Base-by-base conservation (phyloP, 345 rosid species). In the Noccaea bulbosa region DNA sequence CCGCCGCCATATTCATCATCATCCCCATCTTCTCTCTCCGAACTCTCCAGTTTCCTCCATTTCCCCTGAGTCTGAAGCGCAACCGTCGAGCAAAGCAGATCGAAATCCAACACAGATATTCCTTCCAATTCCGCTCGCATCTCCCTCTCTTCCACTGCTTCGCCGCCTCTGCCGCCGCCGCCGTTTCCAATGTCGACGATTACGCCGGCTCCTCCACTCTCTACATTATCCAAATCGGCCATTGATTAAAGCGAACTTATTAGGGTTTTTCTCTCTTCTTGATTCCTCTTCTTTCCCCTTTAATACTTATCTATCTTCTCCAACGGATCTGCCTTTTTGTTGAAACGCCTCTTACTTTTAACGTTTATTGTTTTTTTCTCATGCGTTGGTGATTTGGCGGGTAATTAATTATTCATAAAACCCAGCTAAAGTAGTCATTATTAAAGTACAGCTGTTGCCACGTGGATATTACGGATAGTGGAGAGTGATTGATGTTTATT, bases 31-130 rank as follows among this genome's bases (percentile, higher is more conserved):
- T 58, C 81, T 7, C 14, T 79, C 3, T 78, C 85, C 0, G 57
- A 71, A 55, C 70, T 77, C 15, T 80, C 79, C 2, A 81, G 71
- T 30, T 71, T 81, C 77, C 80, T 79, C 97, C 97, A 87, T 70
- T 88, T 87, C 37, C 98, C 96, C 60, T 91, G 89, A 10, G 98
- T 81, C 79, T 88, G 98, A 81, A 84, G 54, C 70, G 97, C 98
- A 38, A 93, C 98, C 17, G 97, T 85, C 6, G 97, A 87, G 69
- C 98, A 91, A 45, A 93, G 72, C 89, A 86, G 6, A 77, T 93
- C 97, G 76, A 93, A 93, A 84, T 93, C 97, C 79, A 93, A 54
- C 50, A 88, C 96, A 10, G 85, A 73, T 73, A 86, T 77, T n/a
- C 88, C 93, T 51, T 81, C 88, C 15, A 83, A 24, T 77, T 87